Evolutionary conservation across 176 grass and related monocot species (phyloP).

Genomic region (Oryza longistaminata): DNA sequence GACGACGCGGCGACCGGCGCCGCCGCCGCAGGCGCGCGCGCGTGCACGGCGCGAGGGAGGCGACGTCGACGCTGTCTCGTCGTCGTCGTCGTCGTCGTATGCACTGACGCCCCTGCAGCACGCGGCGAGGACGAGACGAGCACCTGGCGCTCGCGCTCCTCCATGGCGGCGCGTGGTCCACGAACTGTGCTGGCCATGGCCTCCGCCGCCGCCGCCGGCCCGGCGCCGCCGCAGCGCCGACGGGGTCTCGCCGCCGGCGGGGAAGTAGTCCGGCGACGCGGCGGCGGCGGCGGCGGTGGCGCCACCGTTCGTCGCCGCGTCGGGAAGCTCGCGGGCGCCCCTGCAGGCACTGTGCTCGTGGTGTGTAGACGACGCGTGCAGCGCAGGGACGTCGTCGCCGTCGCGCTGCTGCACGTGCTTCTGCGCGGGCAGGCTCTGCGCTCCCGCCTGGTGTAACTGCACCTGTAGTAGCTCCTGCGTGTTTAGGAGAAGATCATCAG

Average conservation of each 20-base stretch:
- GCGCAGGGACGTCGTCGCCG: slow-evolving; percentile 30
- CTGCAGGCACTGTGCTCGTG: slow-evolving; percentile 59
- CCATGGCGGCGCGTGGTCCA: slow-evolving; percentile 16
- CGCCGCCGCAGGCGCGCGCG: not conserved
- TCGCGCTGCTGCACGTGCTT: slow-evolving; percentile 63
- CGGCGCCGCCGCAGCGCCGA: not conserved
- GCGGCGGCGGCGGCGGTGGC: not conserved
- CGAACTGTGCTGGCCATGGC: too few relatives aligned
- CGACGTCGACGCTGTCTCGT: too few relatives aligned
- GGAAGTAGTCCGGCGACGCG: not conserved
- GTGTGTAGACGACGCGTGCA: slow-evolving; percentile 53
- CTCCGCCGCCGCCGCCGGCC: too few relatives aligned
- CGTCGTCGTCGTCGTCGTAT: not conserved
- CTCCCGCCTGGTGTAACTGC: slow-evolving; percentile 50
- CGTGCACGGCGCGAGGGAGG: not conserved
- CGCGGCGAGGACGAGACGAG: slow-evolving; percentile 48
- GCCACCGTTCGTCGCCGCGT: not conserved
- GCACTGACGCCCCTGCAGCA: slow-evolving; percentile 31
- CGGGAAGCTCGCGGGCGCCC: slow-evolving; percentile 10
- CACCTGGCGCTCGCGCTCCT: slow-evolving; percentile 44
- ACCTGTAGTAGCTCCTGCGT: slow-evolving; percentile 71
- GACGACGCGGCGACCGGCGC: not conserved
- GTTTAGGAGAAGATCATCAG: not conserved
- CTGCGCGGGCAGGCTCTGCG: slow-evolving; percentile 51
- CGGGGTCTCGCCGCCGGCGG: not conserved